These are phyloP conservation scores for Cryphonectria nitschkei DNA, from an alignment of 2,329 filamentous ascomycete species.

Conservation along the genomic window DNA sequence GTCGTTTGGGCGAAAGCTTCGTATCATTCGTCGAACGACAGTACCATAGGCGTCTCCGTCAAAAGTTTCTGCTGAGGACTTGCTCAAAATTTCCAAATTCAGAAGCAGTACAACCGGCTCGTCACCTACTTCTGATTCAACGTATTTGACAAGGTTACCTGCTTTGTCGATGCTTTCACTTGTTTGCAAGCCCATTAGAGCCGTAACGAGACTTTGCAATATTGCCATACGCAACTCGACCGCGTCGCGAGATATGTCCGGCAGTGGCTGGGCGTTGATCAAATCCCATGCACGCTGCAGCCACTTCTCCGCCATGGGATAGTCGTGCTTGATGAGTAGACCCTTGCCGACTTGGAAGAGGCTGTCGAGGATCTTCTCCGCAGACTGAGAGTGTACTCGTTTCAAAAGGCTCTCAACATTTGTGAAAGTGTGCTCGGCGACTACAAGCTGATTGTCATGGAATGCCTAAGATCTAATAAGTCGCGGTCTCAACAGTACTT, in stretches of 20 bases:
- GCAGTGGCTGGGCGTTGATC: slow-evolving; percentile 58
- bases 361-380: slow-evolving; percentile 67
- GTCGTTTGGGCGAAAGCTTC: slow-evolving; percentile 62
- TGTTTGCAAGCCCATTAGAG: slow-evolving; percentile 53
- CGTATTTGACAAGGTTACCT: slow-evolving; percentile 57
- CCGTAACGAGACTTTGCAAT: slow-evolving; percentile 64
- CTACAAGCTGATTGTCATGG: slow-evolving; percentile 71
- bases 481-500: slow-evolving; percentile 21
- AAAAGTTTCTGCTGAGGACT: slow-evolving; percentile 50
- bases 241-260: slow-evolving; percentile 60
- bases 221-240: slow-evolving; percentile 69
- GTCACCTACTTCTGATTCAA: slow-evolving; percentile 66
- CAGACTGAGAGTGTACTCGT: slow-evolving; percentile 50
- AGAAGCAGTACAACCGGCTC: slow-evolving; percentile 69
- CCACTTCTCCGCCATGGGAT: slow-evolving; percentile 68
- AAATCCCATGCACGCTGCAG: slow-evolving; percentile 67
- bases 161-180: slow-evolving; percentile 54
- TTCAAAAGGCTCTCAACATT: slow-evolving; percentile 53
- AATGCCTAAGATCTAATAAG: slow-evolving; percentile 60
- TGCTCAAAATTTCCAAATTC: slow-evolving; percentile 67
- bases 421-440: slow-evolving; percentile 77
- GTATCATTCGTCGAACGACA: slow-evolving; percentile 65
- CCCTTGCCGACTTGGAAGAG: slow-evolving; percentile 74
- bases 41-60: slow-evolving; percentile 52
- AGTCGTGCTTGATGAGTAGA: slow-evolving; percentile 56